A percentile compares a stretch with the other conserved stretches of the same genome.
These are phyloP conservation scores for Pelargonium cotyledonis DNA, from an alignment of 441 rosid genomes.

Conservation along the genomic window DNA sequence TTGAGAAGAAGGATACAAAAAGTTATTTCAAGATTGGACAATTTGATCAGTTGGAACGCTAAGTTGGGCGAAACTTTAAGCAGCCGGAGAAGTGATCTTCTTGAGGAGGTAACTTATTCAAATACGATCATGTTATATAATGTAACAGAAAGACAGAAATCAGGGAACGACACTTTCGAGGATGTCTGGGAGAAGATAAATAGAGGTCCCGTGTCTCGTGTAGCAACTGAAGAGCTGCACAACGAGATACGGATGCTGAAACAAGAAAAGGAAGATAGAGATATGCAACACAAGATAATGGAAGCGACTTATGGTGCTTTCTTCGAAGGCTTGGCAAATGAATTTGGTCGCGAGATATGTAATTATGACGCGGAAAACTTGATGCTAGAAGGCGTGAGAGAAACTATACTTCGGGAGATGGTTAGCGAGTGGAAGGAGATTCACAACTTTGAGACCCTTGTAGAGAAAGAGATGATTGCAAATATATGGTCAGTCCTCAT, in stretches of 20 bases:
- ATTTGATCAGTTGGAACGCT: constrained; percentile 31
- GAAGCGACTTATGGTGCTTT: constrained; percentile 39
- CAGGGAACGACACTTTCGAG: constrained; percentile 22
- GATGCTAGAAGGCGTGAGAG: constrained; percentile 26
- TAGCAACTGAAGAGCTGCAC: constrained; percentile 20
- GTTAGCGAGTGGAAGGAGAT: constrained; percentile 23
- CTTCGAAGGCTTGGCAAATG: constrained; percentile 29
- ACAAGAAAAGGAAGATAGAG: constrained; percentile 38
- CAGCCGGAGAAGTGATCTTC: constrained; percentile 14
- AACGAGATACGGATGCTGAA: constrained; percentile 24
- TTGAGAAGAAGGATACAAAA: constrained; percentile 35
- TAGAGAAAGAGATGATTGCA: too few species aligned
- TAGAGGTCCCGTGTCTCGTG: constrained; percentile 21
- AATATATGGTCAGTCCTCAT: constrained; percentile 14
- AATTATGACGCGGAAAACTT: constrained; percentile 20
- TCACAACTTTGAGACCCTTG: too few species aligned
- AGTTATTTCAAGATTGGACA: constrained; percentile 35
- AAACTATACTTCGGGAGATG: constrained; percentile 21
- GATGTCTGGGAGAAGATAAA: constrained; percentile 40
- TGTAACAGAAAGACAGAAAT: constrained; percentile 7
- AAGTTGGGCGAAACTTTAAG: constrained; percentile 22
- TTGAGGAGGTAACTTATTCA: constrained; percentile 12
- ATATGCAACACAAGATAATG: constrained; percentile 27
- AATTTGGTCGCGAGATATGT: constrained; percentile 15
- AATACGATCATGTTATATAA: background rate